Conservation (phyloP, 2,329 filamentous ascomycete genomes). For the Diaporthe ilicicola region DNA sequence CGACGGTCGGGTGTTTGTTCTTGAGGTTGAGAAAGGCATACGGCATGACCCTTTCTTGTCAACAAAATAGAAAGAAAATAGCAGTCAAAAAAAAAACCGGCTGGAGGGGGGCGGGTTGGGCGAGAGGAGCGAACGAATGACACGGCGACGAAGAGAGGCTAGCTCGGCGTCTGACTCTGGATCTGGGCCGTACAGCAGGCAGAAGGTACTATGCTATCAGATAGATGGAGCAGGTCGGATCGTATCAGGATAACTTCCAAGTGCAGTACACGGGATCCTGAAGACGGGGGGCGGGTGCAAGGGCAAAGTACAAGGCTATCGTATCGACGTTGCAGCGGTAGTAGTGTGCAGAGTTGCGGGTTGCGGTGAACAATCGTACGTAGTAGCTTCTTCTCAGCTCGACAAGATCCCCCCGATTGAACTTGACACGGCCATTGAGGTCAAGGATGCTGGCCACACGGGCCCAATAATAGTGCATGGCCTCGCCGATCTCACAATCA, state of each 20-base stretch:
- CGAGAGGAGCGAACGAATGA: constrained; percentile 39
- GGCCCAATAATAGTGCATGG: constrained; percentile 23
- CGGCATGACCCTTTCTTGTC: constrained; percentile 56
- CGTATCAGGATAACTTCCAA: constrained; percentile 2
- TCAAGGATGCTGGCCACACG: constrained; percentile 9
- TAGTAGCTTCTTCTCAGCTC: constrained; percentile 22
- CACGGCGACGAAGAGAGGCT: constrained; percentile 34
- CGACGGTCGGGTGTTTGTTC: constrained; percentile 66
- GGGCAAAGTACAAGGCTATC: constrained; percentile 25
- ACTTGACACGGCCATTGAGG: background rate
- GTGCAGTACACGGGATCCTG: background rate
- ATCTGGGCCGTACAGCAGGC: background rate
- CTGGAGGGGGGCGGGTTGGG: constrained; percentile 44
- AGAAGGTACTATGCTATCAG: constrained; percentile 24
- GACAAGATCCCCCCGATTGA: background rate
- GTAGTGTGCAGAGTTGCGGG: constrained; percentile 8
- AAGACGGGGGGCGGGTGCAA: constrained; percentile 18
- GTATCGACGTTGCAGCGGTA: constrained; percentile 18
- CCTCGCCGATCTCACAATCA: background rate
- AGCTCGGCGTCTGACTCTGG: constrained; percentile 20
- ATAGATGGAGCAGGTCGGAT: background rate
- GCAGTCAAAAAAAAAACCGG: constrained; percentile 26
- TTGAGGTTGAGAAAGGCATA: constrained; percentile 78
- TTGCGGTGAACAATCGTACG: constrained; percentile 17
- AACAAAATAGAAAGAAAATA: constrained; percentile 8